Percentiles rank a stretch among this genome's conserved stretches.
These are phyloP conservation scores for Rhododendron griersonianum DNA, from an alignment of 148 eudicot genomes.

Conservation along the genomic window DNA sequence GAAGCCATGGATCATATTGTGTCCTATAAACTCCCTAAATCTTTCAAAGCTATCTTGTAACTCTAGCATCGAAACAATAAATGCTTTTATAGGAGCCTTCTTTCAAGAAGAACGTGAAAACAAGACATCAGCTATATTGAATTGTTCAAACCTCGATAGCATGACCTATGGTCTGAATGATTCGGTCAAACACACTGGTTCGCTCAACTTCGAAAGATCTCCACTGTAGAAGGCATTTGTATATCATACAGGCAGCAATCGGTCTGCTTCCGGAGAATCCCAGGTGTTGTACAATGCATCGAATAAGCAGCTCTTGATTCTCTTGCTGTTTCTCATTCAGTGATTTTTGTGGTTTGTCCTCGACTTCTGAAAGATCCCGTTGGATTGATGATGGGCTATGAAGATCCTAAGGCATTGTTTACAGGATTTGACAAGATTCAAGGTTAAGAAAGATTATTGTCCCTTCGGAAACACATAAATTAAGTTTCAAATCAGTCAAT, in stretches of 20 bases:
- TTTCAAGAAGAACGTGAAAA: neutral
- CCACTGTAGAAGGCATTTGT: conserved; percentile 96
- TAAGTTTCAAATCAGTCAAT: neutral
- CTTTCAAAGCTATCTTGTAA: neutral
- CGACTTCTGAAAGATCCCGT: conserved; percentile 63
- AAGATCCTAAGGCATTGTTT: conserved; percentile 51
- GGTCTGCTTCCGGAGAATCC: conserved; percentile 87
- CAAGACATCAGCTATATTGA: neutral
- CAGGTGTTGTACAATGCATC: conserved; percentile 68
- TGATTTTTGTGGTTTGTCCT: conserved; percentile 92
- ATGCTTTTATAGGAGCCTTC: conserved; percentile 1
- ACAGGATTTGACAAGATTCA: neutral
- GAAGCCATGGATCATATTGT: neutral
- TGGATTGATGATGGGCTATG: conserved; percentile 73
- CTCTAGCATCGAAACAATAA: neutral
- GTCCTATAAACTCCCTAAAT: neutral
- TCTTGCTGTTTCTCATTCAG: conserved; percentile 96
- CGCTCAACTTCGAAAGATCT: conserved; percentile 99
- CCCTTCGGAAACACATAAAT: neutral
- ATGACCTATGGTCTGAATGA: conserved; percentile 89
- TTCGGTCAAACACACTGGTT: conserved; percentile 82
- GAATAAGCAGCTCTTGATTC: conserved; percentile 78
- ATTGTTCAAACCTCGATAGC: conserved; percentile 69
- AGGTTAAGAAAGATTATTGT: neutral
- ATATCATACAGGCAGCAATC: conserved; percentile 84